Evolutionary conservation across 2,329 filamentous ascomycete species (phyloP).

Genomic region (Parastagonospora avenae): DNA sequence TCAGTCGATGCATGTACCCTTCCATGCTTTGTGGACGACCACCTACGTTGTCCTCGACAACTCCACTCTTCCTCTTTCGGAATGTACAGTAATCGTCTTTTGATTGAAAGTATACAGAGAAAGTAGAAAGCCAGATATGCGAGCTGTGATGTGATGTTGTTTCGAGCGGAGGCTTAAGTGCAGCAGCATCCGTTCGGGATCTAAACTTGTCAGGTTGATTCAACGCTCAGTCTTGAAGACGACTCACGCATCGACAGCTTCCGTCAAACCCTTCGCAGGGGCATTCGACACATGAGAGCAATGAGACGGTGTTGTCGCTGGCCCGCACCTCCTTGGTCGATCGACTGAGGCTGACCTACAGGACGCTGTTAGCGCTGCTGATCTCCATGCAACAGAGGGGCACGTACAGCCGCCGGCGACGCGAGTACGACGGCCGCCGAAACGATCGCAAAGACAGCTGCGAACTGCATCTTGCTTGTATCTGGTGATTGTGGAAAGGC

Average conservation of each 20-base stretch:
- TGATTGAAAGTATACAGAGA: conserved; percentile 4
- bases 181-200: conserved; percentile 40
- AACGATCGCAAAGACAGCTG: conserved; percentile 22
- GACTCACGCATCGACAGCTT: conserved; percentile 34
- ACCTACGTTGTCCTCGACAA: neutral
- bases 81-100: neutral
- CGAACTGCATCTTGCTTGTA: conserved; percentile 31
- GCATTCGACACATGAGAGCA: conserved; percentile 29
- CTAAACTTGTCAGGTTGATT: conserved; percentile 14
- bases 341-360: conserved; percentile 29
- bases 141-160: neutral
- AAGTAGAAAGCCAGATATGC: conserved; percentile 8
- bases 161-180: conserved; percentile 1
- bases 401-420: conserved; percentile 31
- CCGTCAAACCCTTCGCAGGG: conserved; percentile 26
- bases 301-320: conserved; percentile 10
- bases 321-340: conserved; percentile 21
- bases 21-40: neutral
- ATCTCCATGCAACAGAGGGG: neutral
- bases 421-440: conserved; percentile 25
- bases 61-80: neutral
- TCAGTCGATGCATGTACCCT: neutral
- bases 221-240: neutral
- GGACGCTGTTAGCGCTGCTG: neutral
- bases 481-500: neutral